Evolutionary conservation across 768 basidiomycete species (phyloP).

Genomic region (Hygrocybe punicea): DNA sequence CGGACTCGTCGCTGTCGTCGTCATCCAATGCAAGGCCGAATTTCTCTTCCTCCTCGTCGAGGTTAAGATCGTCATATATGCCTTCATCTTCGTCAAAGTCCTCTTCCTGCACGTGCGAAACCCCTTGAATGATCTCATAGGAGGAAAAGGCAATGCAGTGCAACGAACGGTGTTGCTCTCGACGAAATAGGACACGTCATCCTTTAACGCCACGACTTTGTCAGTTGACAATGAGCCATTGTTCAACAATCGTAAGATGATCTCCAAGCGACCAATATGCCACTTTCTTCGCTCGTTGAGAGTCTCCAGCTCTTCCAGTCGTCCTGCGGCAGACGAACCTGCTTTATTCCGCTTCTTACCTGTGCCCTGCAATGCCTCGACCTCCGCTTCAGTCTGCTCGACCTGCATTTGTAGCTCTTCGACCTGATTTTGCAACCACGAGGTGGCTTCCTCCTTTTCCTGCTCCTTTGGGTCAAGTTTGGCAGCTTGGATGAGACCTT

Average conservation of each 20-base stretch:
- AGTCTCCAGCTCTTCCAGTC: slow-evolving; percentile 78
- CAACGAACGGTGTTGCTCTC: slow-evolving; percentile 86
- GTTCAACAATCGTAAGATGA: slow-evolving; percentile 88
- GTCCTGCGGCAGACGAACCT: slow-evolving; percentile 59
- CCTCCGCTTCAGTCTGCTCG: slow-evolving; percentile 91
- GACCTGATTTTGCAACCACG: slow-evolving; percentile 85
- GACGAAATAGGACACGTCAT: slow-evolving; percentile 95
- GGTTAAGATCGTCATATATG: slow-evolving; percentile 95
- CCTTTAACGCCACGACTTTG: slow-evolving; percentile 76
- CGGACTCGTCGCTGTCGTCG: slow-evolving; percentile 73
- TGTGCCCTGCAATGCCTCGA: slow-evolving; percentile 75
- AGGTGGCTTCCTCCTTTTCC: slow-evolving; percentile 85
- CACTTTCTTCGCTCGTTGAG: slow-evolving; percentile 93
- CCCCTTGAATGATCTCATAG: slow-evolving; percentile 16
- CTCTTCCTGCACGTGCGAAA: slow-evolving; percentile 65
- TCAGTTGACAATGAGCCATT: slow-evolving; percentile 88
- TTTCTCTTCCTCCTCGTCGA: slow-evolving; percentile 95
- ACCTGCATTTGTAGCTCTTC: slow-evolving; percentile 92
- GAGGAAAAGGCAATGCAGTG: slow-evolving; percentile 6
- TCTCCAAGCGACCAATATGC: slow-evolving; percentile 90
- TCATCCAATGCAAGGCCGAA: slow-evolving; percentile 79
- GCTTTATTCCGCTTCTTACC: slow-evolving; percentile 85
- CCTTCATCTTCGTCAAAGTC: slow-evolving; percentile 97
- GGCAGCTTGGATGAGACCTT: slow-evolving; percentile 90
- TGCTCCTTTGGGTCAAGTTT: slow-evolving; percentile 97